Base-by-base conservation (phyloP, 257 asterid species). In the Nicotiana undulata region DNA sequence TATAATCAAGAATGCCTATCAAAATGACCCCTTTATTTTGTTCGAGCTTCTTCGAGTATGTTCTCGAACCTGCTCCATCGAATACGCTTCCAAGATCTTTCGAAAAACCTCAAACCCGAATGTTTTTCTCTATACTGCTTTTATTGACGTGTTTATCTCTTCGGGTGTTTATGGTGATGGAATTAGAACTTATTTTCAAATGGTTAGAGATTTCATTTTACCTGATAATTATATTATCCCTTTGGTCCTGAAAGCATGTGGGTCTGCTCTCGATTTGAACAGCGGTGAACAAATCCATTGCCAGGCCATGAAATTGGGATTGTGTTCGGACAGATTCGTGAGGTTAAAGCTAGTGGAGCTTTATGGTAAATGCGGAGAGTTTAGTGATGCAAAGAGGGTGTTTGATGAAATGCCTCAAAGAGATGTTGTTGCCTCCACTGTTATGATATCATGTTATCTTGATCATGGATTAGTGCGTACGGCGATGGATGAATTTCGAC, bases 21-120 rank as follows among this genome's bases (percentile, higher is more conserved):
- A 77, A 26, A 81, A 80, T 51, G 87, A 89, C 83, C 75, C 85
- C 32, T 90, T 89, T 87, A 51, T 85, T 24, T 64, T 77, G 22
- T 90, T 89, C 81, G 91, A 89, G 87, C 87, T 90, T 65, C 83
- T 89, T 81, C 92, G 92, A 31, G 56, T 77, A 68, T 90, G 88
- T 85, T 86, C 84, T 82, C 88, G 82, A 79, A 81, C 53, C 82
- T 58, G 61, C n/a, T 87, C 90, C 75, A 80, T 88, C 16, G 86
- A 89, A 52, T 84, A 84, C 15, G 91, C 92, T 76, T 77, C 87
- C 82, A 55, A 83, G 83, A 79, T 90, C 61, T 90, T 87, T 82
- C 53, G 53, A 13, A 85, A 64, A 75, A 81, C 80, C 29, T 68
- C 49, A 37, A 58, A 83, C 46, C 92, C 91, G 16, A 88, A 87